Conservation (phyloP, 225 moss, liverwort and hornwort genomes). For the Bryoerythrophyllum caledonicum region DNA sequence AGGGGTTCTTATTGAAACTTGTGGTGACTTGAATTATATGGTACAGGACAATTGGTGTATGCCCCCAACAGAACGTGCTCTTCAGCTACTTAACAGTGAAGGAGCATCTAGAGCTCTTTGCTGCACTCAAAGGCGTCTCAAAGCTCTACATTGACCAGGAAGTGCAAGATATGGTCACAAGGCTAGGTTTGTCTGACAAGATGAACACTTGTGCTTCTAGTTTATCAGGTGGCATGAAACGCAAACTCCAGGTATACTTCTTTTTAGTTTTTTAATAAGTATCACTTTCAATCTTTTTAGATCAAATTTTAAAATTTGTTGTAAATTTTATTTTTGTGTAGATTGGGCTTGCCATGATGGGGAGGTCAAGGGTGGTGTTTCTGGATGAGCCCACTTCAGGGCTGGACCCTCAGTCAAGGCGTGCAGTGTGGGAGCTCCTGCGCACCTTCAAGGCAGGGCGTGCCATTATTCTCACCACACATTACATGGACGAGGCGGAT, state of each 20-base stretch:
- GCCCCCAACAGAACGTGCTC: slow-evolving; percentile 94
- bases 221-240: slow-evolving; percentile 95
- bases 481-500: slow-evolving; percentile 99
- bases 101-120: slow-evolving; percentile 86
- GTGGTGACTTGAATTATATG: background rate
- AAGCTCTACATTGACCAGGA: slow-evolving; percentile 61
- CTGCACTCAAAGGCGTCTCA: slow-evolving; percentile 77
- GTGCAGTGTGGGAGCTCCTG: slow-evolving; percentile 89
- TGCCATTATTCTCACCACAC: slow-evolving; percentile 93
- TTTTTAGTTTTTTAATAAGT: background rate
- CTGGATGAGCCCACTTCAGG: slow-evolving; percentile 95
- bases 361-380: slow-evolving; percentile 87
- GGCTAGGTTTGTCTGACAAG: slow-evolving; percentile 78
- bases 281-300: too few species aligned
- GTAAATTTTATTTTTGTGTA: slow-evolving; percentile 22
- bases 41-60: slow-evolving; percentile 88
- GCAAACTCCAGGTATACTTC: slow-evolving; percentile 88
- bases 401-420: slow-evolving; percentile 89
- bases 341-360: slow-evolving; percentile 97
- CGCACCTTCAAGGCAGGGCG: slow-evolving; percentile 85
- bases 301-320: too few species aligned
- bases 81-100: slow-evolving; percentile 74
- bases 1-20: too few species aligned
- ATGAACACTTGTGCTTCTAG: slow-evolving; percentile 62
- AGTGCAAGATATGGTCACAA: slow-evolving; percentile 76